Percentiles rank a stretch among this genome's conserved stretches.
Evolutionary conservation across 345 rosid genomes (phyloP).

Genomic region (Eucalyptus regnans): DNA sequence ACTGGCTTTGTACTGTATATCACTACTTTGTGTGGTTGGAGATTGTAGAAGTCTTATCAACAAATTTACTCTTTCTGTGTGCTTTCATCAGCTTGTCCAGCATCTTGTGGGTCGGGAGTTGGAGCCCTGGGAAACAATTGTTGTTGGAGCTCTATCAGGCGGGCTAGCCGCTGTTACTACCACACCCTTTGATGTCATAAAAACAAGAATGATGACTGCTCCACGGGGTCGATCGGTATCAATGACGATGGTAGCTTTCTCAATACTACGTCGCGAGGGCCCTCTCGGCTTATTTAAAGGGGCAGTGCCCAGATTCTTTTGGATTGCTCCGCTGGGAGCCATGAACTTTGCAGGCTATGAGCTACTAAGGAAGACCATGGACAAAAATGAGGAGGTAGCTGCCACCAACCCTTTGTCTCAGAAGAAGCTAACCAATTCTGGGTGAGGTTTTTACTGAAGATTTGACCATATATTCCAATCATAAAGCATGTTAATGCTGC

Average conservation of each 20-base stretch:
- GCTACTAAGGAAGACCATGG: slow-evolving; percentile 82
- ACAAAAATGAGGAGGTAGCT: slow-evolving; percentile 33
- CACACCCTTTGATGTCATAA: slow-evolving; percentile 96
- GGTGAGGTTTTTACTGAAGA: neutral
- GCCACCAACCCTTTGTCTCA: slow-evolving; percentile 10
- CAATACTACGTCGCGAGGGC: slow-evolving; percentile 83
- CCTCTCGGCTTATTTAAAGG: slow-evolving; percentile 95
- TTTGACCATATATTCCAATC: neutral
- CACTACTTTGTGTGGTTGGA: neutral
- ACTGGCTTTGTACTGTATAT: neutral
- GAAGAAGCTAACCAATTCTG: slow-evolving; percentile 24
- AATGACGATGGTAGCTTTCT: slow-evolving; percentile 62
- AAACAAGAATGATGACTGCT: slow-evolving; percentile 99
- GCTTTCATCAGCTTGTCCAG: slow-evolving; percentile 47
- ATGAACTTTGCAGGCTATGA: slow-evolving; percentile 99
- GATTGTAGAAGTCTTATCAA: neutral
- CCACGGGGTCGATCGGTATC: slow-evolving; percentile 65
- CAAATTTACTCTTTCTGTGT: neutral
- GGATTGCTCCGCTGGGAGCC: slow-evolving; percentile 99
- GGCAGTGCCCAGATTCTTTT: slow-evolving; percentile 88
- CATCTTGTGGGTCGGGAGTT: slow-evolving; percentile 67
- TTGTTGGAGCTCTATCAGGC: slow-evolving; percentile 88
- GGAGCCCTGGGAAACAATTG: slow-evolving; percentile 87
- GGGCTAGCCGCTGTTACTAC: slow-evolving; percentile 86
- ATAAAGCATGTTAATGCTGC: neutral